Conservation (phyloP, 2,329 filamentous ascomycete genomes). For the Monosporascus sp. region DNA sequence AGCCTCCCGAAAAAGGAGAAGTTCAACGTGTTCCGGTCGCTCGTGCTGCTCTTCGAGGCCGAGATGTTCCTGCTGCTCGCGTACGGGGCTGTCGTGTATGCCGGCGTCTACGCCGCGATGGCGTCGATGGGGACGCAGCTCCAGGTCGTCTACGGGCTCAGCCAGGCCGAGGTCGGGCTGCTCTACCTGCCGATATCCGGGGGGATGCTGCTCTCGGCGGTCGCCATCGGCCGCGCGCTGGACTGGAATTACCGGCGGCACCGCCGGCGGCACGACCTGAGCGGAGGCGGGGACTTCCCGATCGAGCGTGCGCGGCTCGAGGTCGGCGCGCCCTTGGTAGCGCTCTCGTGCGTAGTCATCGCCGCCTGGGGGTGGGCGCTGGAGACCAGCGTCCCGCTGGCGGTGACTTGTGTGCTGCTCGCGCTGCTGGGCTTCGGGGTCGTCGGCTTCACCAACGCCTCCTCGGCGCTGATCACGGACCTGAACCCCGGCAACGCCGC, state of each 20-base stretch:
- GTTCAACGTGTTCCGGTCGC: conserved; percentile 29
- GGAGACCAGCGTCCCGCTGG: conserved; percentile 43
- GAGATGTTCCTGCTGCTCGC: conserved; percentile 31
- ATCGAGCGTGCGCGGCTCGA: conserved; percentile 49
- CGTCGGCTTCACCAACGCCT: conserved; percentile 54
- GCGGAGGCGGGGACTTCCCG: conserved; percentile 28
- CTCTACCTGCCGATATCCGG: conserved; percentile 33
- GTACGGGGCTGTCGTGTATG: conserved; percentile 27
- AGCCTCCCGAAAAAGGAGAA: conserved; percentile 39
- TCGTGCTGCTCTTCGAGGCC: conserved; percentile 29
- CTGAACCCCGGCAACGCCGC: conserved; percentile 54
- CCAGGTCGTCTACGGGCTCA: conserved; percentile 44
- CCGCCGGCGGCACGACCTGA: conserved; percentile 39
- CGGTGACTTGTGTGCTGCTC: conserved; percentile 47
- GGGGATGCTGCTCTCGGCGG: conserved; percentile 29
- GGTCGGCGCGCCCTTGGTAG: conserved; percentile 48
- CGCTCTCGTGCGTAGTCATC: conserved; percentile 46
- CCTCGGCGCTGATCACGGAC: conserved; percentile 57
- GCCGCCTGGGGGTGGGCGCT: conserved; percentile 55
- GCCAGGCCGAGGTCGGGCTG: conserved; percentile 41
- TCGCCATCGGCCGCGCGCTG: conserved; percentile 40
- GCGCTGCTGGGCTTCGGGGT: conserved; percentile 51
- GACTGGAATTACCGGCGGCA: conserved; percentile 58
- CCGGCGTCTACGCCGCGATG: conserved; percentile 30
- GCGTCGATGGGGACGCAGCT: conserved; percentile 27